Evolutionary conservation across 1,139 yeast genomes (phyloP), one percentile per base, ranked within the genome.

Genomic region (Martiniozyma asiatica): DNA sequence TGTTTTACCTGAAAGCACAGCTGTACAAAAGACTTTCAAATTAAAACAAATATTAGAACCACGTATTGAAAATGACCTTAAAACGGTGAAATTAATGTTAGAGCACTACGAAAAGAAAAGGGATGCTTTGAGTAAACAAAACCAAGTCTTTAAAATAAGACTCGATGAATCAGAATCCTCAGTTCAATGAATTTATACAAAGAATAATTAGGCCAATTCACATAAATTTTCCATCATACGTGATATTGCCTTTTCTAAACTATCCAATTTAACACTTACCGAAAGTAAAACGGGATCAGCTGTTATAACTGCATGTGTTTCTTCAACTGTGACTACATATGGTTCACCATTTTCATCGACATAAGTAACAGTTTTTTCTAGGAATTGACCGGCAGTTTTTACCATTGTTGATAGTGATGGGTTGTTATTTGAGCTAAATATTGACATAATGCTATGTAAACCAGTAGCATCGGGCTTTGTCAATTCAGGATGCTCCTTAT

Each of bases 201-300:
- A n/a, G n/a, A n/a, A n/a, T n/a, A n/a, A n/a, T n/a, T n/a, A n/a
- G n/a, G n/a, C n/a, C n/a, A n/a, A n/a, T n/a, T n/a, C n/a, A n/a
- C n/a, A n/a, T n/a, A n/a, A 36, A 22, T 50, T 50, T 13, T 41
- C 45, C 16, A 35, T 26, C 13, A 50, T 35, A 11, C 44, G 42
- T 7, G 29, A 26, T 16, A 50, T 38, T 1, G 43, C 40, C 25
- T 45, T 49, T 29, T 51, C 51, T 14, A 51, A 32, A 31, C 55
- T 50, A 22, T 48, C 53, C 23, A 51, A 35, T 26, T 51, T 51
- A 19, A 48, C 41, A 29, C 53, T 45, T 10, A 50, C 42, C 1
- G 52, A 44, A 8, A 51, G 32, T 15, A 51, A 34, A n/a, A 51
- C 42, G 2, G 56, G 56, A 30, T 51, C 56, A n/a, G 51, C 42